Percentiles rank a stretch among this genome's conserved stretches.
Evolutionary conservation across 257 asterid species (phyloP).

Genomic region (Knoxia roxburghii): DNA sequence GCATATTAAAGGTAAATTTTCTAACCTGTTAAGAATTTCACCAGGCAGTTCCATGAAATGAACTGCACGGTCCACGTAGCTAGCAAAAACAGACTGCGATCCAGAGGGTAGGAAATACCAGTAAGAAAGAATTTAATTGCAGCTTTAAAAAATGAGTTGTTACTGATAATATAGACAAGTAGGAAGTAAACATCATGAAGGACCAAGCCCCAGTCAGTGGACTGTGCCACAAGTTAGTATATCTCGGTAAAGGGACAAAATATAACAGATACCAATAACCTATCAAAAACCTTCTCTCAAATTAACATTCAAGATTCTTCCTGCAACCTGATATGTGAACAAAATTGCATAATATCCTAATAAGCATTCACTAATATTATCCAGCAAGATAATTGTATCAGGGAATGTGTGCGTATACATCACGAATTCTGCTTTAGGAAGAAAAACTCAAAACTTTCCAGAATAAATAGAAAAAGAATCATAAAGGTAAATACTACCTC

Average conservation of each 20-base stretch:
- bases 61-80: conserved; percentile 86
- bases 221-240: background rate
- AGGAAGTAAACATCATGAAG: background rate
- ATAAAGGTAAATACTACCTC: conserved; percentile 51
- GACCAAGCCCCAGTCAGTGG: background rate
- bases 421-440: background rate
- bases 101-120: conserved; percentile 8
- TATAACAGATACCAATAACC: no score
- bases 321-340: background rate
- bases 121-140: background rate
- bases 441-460: background rate
- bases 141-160: conserved; percentile 1
- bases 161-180: background rate
- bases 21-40: conserved; percentile 83
- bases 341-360: background rate
- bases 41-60: conserved; percentile 99
- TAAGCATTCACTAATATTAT: background rate
- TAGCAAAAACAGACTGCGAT: conserved; percentile 79
- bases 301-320: no score
- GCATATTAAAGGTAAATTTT: background rate
- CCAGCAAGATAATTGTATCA: background rate
- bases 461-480: background rate
- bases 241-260: background rate
- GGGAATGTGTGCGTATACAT: background rate
- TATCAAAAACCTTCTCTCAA: background rate